These are phyloP conservation scores for Botrytis aclada DNA, from an alignment of 2,329 filamentous ascomycete species.

Conservation along the genomic window DNA sequence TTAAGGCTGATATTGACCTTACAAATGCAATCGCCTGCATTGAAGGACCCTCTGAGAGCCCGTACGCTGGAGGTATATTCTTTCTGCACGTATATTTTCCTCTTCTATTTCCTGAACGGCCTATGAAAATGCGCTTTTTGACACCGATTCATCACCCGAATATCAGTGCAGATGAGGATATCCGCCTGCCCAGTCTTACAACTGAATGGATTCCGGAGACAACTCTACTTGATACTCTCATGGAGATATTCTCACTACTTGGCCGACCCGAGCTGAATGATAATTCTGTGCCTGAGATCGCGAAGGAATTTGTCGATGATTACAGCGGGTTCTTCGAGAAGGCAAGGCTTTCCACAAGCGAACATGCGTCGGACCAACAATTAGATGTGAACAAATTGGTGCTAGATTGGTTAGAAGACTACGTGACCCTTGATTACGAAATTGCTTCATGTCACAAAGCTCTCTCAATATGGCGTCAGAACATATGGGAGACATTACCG, in stretches of 20 bases:
- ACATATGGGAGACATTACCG: neutral
- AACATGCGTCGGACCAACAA: neutral
- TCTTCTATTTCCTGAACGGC: neutral
- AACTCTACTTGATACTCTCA: neutral
- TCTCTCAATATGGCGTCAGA: neutral
- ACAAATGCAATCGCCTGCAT: neutral
- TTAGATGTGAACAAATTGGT: neutral
- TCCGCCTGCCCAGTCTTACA: neutral
- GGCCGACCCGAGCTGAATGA: neutral
- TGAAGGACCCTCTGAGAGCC: neutral
- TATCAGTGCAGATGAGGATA: neutral
- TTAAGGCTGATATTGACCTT: neutral
- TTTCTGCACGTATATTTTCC: conserved; percentile 3
- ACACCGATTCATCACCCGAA: neutral
- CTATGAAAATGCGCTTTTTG: neutral
- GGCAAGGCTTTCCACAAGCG: neutral
- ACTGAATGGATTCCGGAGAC: neutral
- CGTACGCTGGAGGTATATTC: conserved; percentile 1
- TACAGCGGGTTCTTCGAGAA: neutral
- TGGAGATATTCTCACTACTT: neutral
- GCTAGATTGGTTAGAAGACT: neutral
- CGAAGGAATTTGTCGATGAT: neutral
- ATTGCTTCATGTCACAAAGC: neutral
- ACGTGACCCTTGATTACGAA: neutral
- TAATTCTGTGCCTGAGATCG: neutral